Conservation (phyloP, 1,139 yeast genomes). For the Kurtzmaniella natalensis region DNA sequence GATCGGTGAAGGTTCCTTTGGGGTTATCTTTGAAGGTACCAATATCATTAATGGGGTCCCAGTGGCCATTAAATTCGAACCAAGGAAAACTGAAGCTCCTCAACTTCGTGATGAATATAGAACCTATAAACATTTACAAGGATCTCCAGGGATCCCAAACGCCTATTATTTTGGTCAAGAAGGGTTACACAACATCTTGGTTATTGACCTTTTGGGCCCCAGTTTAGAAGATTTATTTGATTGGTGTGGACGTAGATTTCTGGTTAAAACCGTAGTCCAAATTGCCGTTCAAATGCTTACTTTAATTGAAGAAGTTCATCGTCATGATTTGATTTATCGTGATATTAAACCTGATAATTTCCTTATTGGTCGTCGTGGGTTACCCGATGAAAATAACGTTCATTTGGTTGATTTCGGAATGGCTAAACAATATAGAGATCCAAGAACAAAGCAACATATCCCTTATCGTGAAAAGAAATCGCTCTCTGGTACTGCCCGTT, state of each 20-base stretch:
- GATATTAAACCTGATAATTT: constrained; percentile 79
- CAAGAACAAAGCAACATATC: constrained; percentile 54
- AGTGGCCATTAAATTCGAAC: constrained; percentile 77
- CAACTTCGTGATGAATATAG: constrained; percentile 75
- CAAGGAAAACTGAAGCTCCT: constrained; percentile 76
- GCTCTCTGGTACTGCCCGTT: constrained; percentile 60
- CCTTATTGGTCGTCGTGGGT: constrained; percentile 63
- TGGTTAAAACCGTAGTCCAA: constrained; percentile 68
- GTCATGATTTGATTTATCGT: constrained; percentile 65
- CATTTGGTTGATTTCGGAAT: constrained; percentile 53
- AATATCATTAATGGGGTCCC: constrained; percentile 76
- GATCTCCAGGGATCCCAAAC: constrained; percentile 62
- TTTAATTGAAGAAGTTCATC: constrained; percentile 63
- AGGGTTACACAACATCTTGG: constrained; percentile 70
- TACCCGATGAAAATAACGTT: constrained; percentile 55
- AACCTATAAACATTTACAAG: constrained; percentile 62
- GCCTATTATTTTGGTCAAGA: constrained; percentile 81
- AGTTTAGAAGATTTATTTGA: constrained; percentile 75
- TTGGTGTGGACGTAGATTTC: constrained; percentile 73
- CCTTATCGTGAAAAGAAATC: constrained; percentile 63
- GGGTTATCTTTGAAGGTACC: constrained; percentile 92
- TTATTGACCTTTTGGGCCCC: constrained; percentile 72
- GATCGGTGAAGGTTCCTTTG: constrained; percentile 98
- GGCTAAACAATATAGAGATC: constrained; percentile 67
- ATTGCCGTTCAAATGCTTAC: constrained; percentile 73